Percentiles rank a stretch among this genome's conserved stretches.
These are phyloP conservation scores for Dothistroma pini DNA, from an alignment of 2,329 filamentous ascomycete species.

Conservation along the genomic window DNA sequence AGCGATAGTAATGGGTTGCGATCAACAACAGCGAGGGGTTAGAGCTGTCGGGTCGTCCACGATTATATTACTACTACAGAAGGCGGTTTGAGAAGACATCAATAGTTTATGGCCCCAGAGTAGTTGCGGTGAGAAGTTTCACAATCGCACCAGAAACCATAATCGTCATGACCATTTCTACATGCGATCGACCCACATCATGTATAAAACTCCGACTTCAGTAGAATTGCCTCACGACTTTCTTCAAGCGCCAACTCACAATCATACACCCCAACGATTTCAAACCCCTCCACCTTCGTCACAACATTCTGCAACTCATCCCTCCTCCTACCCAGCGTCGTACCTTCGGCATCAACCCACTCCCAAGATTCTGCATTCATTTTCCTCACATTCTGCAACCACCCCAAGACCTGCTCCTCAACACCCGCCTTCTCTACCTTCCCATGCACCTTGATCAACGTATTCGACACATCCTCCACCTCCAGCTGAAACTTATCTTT, in stretches of 20 bases:
- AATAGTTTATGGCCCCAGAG: background rate
- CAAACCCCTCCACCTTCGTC: background rate
- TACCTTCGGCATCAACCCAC: background rate
- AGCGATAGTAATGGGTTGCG: background rate
- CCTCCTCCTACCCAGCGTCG: background rate
- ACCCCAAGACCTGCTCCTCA: background rate
- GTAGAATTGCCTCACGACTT: no score
- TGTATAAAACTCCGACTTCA: no score
- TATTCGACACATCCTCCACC: no score
- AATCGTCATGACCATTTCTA: background rate
- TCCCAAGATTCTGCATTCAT: background rate
- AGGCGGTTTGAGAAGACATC: background rate
- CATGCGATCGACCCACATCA: no score
- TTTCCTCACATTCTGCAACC: background rate
- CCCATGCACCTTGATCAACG: no score
- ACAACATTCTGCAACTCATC: background rate
- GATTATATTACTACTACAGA: background rate
- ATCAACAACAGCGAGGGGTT: background rate
- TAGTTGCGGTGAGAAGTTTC: background rate
- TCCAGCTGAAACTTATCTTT: background rate
- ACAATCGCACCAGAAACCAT: background rate
- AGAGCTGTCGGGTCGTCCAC: background rate
- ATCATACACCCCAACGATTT: background rate
- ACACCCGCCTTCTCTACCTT: no score
- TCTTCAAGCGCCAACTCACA: no score